These are phyloP conservation scores for Naganishia sp. DNA, from an alignment of 1,284 basidiomycete species.

Conservation along the genomic window DNA sequence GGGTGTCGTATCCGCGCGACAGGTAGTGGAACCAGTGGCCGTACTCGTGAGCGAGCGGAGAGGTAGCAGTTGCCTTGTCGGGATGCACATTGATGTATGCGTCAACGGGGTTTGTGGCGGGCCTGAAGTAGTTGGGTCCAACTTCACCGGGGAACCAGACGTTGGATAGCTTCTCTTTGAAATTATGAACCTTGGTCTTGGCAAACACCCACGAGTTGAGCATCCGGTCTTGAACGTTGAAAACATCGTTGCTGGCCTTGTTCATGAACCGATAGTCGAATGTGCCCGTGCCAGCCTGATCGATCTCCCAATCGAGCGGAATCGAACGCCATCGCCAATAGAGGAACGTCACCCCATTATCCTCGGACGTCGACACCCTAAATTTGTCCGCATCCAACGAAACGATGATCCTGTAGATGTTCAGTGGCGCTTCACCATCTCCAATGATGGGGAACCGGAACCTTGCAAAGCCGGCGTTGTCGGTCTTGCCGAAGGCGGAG, in stretches of 20 bases:
- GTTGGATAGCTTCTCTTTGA: conserved; percentile 2
- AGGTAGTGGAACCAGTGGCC: conserved; percentile 29
- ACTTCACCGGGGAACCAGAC: conserved; percentile 27
- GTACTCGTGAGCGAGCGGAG: conserved; percentile 26
- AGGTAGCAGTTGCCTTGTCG: conserved; percentile 12
- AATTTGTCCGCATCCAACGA: conserved; percentile 23
- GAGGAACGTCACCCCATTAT: conserved; percentile 20
- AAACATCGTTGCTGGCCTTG: conserved; percentile 28
- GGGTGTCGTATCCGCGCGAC: not conserved
- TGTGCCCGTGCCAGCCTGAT: not conserved
- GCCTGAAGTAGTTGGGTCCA: not conserved
- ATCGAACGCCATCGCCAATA: conserved; percentile 8
- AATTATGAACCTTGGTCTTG: conserved; percentile 18
- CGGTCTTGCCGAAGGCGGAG: conserved; percentile 2
- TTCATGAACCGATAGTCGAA: conserved; percentile 25
- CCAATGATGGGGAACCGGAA: conserved; percentile 7
- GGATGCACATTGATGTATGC: conserved; percentile 19
- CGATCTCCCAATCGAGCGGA: conserved; percentile 15
- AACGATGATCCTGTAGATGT: conserved; percentile 13
- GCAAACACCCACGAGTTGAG: conserved; percentile 23
- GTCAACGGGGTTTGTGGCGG: not conserved
- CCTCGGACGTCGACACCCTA: conserved; percentile 12
- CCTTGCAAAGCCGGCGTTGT: conserved; percentile 8
- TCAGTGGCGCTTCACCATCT: not conserved
- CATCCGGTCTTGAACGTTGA: conserved; percentile 28